Evolutionary conservation across 1,284 basidiomycete species (phyloP), one percentile per base, ranked within the genome.

Genomic region (Rhizoctonia solani): DNA sequence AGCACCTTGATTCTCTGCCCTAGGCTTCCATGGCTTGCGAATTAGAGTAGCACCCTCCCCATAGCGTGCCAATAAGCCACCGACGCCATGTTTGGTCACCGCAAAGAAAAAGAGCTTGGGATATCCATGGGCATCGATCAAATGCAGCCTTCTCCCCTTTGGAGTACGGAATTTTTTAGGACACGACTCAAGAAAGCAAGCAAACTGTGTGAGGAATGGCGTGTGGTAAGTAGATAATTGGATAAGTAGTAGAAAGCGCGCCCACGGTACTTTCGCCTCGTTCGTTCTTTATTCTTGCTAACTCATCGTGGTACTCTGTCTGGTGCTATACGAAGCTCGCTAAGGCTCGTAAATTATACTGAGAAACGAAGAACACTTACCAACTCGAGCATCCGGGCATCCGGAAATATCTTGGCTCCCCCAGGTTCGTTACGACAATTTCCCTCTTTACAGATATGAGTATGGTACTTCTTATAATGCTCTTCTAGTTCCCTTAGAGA

Each of bases 81-180:
- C 90, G 6, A 95, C 85, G 23, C 93, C 93, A 75, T 91, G 92
- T 76, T 93, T 92, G 8, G 90, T 93, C 47, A 95, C 87, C 23
- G 87, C 84, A 75, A 95, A 95, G 77, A 92, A 95, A 77, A 88
- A 95, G 72, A 93, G 84, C 75, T 89, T 88, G 1, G 93, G 93
- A 73, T 89, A 96, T 46, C 81, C 82, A 73, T 96, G 93, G 19
- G 82, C 84, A 73, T 88, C 82, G 59, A 95, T 91, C 50, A 95
- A 82, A 78, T 95, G 93, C 52, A 90, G 79, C 14, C 93, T 80
- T 9, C 93, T 83, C 14, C 83, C 79, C 77, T 93, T 93, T 1
- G 93, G 93, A 0, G 84, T 88, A 4, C 77, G 74, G 74, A 94
- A 95, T n/a, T 79, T 72, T 44, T 83, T 82, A 1, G 77, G 71